Percentiles rank a stretch among this genome's conserved stretches.
phyloP scores from a whole-genome alignment of 179 eudicot genomes.

The Vitellaria paradoxa region DNA sequence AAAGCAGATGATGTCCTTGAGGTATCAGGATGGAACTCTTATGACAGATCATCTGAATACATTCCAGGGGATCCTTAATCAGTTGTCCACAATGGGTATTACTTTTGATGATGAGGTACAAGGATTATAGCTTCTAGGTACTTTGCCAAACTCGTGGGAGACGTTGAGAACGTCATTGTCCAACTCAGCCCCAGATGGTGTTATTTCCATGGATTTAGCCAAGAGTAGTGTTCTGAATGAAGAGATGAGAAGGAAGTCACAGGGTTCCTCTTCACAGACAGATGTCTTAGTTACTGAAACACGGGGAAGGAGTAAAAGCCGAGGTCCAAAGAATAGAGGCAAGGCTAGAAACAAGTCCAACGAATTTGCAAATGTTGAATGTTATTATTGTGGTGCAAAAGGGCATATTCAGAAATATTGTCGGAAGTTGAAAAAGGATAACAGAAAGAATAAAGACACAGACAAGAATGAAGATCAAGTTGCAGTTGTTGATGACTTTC shows the following conservation, averaged over 20 bases:
- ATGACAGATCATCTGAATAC: slow-evolving; percentile 19
- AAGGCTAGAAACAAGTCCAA: background rate
- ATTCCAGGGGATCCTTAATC: background rate
- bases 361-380: background rate
- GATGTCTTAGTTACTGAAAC: background rate
- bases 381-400: background rate
- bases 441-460: too few species aligned
- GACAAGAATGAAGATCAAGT: too few species aligned
- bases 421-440: too few species aligned
- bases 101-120: too few species aligned
- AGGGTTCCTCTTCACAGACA: background rate
- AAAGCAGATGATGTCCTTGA: slow-evolving; percentile 16
- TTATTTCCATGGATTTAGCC: too few species aligned
- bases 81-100: too few species aligned
- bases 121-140: too few species aligned
- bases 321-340: background rate
- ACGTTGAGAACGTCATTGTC: too few species aligned
- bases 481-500: background rate
- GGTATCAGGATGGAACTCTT: slow-evolving; percentile 11
- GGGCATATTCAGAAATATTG: background rate
- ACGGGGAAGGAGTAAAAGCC: background rate
- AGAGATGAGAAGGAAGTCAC: background rate
- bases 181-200: too few species aligned
- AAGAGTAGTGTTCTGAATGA: too few species aligned
- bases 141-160: too few species aligned